Base-by-base conservation (phyloP, 164 flowering plant genomes). In the Chimonanthus praecox region DNA sequence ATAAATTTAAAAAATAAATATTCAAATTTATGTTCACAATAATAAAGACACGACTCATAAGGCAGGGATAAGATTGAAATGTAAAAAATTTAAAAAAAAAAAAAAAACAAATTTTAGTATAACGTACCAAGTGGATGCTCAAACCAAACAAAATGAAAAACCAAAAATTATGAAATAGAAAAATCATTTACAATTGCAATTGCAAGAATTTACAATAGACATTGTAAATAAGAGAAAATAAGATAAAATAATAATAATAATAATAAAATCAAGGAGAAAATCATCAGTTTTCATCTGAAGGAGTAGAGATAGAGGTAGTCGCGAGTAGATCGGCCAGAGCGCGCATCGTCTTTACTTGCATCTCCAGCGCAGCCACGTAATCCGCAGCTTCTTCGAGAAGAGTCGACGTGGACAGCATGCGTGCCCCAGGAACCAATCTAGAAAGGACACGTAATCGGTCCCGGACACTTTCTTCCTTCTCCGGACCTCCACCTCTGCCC, bases 341-440 rank as follows among this genome's bases (percentile, higher is more conserved):
- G 9, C 78, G 78, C 96, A 91, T 87, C 70, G 89, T 86, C 71
- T 87, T 78, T 45, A 91, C 82, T 77, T 91, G 96, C 92, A 91
- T 89, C 86, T 89, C 87, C 70, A 88, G 77, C 65, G 96, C 96
- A 4, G 89, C 81, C 44, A 89, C 88, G 69, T 89, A 91, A 72
- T 91, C 96, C 4, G 81, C 78, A 0, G 92, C 82, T 73, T 91
- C 96, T n/a, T 91, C 96, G 45, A 91, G 78, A 49, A 91, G 78
- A 1, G 76, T 83, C 47, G 90, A 90, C 71, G 89, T 70, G 8
- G 89, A 76, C 47, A 85, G 75, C 72, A 87, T 86, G 75, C 84
- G 82, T 81, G 92, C 85, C 46, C 97, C 97, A 70, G 97, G 97
- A 48, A 91, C 92, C 62, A 91, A 75, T 50, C 91, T 83, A 13